A percentile compares a stretch with the other conserved stretches of the same genome.
phyloP scores from a whole-genome alignment of 2,329 filamentous ascomycete species.

The Raffaelea albimanens region DNA sequence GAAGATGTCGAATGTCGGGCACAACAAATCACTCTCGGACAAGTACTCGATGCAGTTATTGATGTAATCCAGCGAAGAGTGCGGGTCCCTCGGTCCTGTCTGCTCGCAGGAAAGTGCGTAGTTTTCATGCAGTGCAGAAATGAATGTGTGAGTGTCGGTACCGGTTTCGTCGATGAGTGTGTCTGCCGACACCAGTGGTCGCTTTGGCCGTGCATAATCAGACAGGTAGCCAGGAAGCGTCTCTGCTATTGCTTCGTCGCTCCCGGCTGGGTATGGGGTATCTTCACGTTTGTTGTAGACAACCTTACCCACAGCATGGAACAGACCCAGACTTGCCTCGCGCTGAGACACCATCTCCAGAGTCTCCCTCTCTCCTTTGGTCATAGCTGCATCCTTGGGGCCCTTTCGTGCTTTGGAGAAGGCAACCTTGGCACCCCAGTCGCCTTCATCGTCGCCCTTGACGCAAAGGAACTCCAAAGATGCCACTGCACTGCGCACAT shows the following conservation, averaged over 20 bases:
- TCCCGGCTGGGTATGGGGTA: slow-evolving; percentile 24
- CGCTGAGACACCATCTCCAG: slow-evolving; percentile 75
- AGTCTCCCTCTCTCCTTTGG: slow-evolving; percentile 68
- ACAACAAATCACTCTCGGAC: slow-evolving; percentile 81
- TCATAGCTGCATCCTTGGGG: slow-evolving; percentile 50
- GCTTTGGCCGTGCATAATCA: slow-evolving; percentile 47
- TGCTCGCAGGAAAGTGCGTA: slow-evolving; percentile 75
- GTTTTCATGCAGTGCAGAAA: slow-evolving; percentile 52
- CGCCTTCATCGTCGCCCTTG: slow-evolving; percentile 63
- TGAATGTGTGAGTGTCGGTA: slow-evolving; percentile 60
- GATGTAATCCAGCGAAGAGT: slow-evolving; percentile 64
- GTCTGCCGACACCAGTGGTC: slow-evolving; percentile 59
- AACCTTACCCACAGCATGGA: slow-evolving; percentile 92
- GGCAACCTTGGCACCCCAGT: slow-evolving; percentile 65
- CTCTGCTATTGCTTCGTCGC: slow-evolving; percentile 35
- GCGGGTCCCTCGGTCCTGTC: slow-evolving; percentile 34
- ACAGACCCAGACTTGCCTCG: slow-evolving; percentile 85
- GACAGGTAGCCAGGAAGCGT: slow-evolving; percentile 50
- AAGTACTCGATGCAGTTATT: slow-evolving; percentile 79
- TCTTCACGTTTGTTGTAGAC: slow-evolving; percentile 89
- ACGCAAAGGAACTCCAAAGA: slow-evolving; percentile 88
- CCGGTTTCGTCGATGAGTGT: slow-evolving; percentile 85
- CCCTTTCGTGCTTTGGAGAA: slow-evolving; percentile 60
- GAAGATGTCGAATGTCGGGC: slow-evolving; percentile 59
- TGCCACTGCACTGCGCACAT: slow-evolving; percentile 86